Evolutionary conservation across 2,329 filamentous ascomycete species (phyloP).

Genomic region (Trichoderma oligosporum): DNA sequence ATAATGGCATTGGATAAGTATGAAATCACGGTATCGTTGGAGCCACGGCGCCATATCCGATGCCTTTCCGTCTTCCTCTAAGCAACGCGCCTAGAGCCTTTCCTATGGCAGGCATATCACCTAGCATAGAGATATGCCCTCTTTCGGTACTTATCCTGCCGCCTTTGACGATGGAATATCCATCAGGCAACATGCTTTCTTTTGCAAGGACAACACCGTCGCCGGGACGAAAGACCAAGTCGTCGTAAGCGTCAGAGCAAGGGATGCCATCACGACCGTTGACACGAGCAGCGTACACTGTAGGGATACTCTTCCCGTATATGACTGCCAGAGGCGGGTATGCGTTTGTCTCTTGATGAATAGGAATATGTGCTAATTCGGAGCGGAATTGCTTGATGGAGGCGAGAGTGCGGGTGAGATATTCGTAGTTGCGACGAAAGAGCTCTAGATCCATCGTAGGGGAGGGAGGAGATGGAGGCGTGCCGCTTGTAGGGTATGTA

Average conservation of each 20-base stretch:
- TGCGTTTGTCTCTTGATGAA: slow-evolving; percentile 59
- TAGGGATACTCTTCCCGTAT: slow-evolving; percentile 83
- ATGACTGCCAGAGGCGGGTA: slow-evolving; percentile 82
- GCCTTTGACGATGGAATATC: slow-evolving; percentile 69
- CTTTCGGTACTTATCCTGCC: slow-evolving; percentile 76
- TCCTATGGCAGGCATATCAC: slow-evolving; percentile 78
- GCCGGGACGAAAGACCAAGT: slow-evolving; percentile 79
- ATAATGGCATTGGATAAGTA: background rate
- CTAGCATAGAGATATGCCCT: slow-evolving; percentile 82
- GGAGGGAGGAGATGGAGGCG: slow-evolving; percentile 22
- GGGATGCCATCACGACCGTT: slow-evolving; percentile 68
- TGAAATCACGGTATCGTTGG: background rate
- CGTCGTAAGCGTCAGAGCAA: slow-evolving; percentile 75
- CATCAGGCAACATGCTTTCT: slow-evolving; percentile 78
- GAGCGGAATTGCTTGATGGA: slow-evolving; percentile 71
- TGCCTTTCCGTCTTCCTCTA: slow-evolving; percentile 64
- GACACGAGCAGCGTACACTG: slow-evolving; percentile 77
- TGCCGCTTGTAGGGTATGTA: slow-evolving; percentile 5
- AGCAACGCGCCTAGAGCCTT: slow-evolving; percentile 66
- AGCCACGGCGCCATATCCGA: slow-evolving; percentile 46
- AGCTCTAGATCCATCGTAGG: slow-evolving; percentile 25
- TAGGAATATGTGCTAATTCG: slow-evolving; percentile 61
- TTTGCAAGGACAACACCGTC: slow-evolving; percentile 85
- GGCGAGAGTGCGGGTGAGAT: slow-evolving; percentile 70
- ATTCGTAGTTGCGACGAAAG: slow-evolving; percentile 47